Evolutionary conservation across 2,329 filamentous ascomycete genomes (phyloP), one percentile per base, ranked within the genome.

Genomic region (Cercospora zeina): DNA sequence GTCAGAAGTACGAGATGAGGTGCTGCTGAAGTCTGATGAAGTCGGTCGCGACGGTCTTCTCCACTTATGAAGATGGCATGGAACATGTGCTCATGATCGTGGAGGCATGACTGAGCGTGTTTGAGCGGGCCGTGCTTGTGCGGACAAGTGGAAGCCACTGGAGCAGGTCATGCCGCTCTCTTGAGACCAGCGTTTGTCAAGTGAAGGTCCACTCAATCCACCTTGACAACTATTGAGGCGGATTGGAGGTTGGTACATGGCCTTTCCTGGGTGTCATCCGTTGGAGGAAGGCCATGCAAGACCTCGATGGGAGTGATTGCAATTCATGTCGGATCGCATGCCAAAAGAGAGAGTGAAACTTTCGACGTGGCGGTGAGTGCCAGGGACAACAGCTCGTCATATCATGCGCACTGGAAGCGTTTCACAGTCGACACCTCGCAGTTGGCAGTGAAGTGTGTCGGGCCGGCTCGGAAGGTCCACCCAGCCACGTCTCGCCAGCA

Each of bases 401-500:
- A 27, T 42, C 39, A 42, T 42, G n/a, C 3, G 8, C 19, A 19
- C n/a, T 19, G 39, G 16, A 6, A 45, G 19, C 19, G 19, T 45
- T 14, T 45, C 39, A 11, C 1, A 21, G 19, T 45, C 19, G 19
- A 45, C 24, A 27, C 6, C 24, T 27, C 24, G 24, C 24, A 30
- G 24, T 51, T 27, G 3, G 24, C 24, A 30, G 24, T 51, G 24
- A n/a, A 27, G 47, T 14, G 10, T 30, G 21, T 14, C 47, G 47
- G 47, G 11, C 30, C 47, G 24, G 47, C 24, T 51, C 47, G 47
- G 47, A 13, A 51, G 14, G 9, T 30, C 53, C 53, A 55, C 34
- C 53, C 53, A 55, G 13, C 53, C 24, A 37, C 53, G n/a, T 27
- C 24, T 27, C 42, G 16, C 21, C 53, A 55, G 34, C 16, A 36